Percentiles rank a stretch among this genome's conserved stretches.
Conservation (phyloP, 371 early-diverging fungal genomes). For the Parasitella parasitica region DNA sequence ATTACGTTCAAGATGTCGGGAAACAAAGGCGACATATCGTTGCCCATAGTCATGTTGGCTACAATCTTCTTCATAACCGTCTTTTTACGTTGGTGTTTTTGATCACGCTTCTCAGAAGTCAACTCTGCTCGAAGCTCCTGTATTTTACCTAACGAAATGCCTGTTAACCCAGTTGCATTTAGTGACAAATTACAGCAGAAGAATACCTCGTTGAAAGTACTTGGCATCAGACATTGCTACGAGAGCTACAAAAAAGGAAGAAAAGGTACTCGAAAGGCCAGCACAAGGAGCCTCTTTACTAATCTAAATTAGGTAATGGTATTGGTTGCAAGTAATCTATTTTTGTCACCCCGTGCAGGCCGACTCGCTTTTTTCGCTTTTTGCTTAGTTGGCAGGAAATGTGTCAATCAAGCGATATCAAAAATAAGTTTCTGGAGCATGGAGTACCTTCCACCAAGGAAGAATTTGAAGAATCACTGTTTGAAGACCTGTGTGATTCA, state of each 20-base stretch:
- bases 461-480: conserved; percentile 18
- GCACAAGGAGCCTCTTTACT: not conserved
- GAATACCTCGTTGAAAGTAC: conserved; percentile 85
- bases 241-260: not conserved
- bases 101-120: conserved; percentile 87
- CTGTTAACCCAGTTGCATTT: too few relatives aligned
- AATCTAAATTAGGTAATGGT: not conserved
- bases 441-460: conserved; percentile 14
- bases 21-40: conserved; percentile 93
- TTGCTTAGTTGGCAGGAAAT: not conserved
- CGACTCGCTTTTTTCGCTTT: not conserved
- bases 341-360: not conserved
- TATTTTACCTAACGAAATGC: conserved; percentile 76
- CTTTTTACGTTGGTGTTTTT: conserved; percentile 85
- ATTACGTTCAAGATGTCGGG: conserved; percentile 60
- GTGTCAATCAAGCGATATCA: not conserved
- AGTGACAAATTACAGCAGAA: too few relatives aligned
- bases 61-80: conserved; percentile 94
- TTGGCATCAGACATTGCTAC: conserved; percentile 74
- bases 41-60: conserved; percentile 98
- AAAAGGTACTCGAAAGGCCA: too few relatives aligned
- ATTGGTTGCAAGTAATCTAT: not conserved
- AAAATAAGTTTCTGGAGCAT: conserved; percentile 10
- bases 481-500: conserved; percentile 37
- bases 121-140: conserved; percentile 94